These are phyloP conservation scores for Brassica carinata DNA, from an alignment of 345 rosid genomes.

Conservation along the genomic window DNA sequence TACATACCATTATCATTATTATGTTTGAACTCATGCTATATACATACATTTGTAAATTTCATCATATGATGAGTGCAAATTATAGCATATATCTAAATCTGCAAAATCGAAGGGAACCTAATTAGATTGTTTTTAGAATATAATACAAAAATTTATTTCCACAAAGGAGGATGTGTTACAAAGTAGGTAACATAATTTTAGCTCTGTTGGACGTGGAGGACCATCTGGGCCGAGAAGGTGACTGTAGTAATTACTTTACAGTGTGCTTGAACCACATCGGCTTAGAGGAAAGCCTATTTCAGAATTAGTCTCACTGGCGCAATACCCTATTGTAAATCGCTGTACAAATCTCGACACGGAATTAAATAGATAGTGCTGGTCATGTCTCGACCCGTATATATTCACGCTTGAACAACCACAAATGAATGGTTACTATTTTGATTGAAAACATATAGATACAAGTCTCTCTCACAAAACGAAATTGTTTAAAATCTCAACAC, in stretches of 20 bases:
- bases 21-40: constrained; percentile 17
- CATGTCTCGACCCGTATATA: background rate
- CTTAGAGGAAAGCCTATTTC: background rate
- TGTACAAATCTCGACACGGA: background rate
- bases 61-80: background rate
- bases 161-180: background rate
- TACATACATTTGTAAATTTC: background rate
- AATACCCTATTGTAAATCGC: background rate
- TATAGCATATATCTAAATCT: background rate
- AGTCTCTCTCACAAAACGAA: background rate
- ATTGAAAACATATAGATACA: background rate
- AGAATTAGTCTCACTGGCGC: background rate
- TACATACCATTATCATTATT: constrained; percentile 9
- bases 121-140: background rate
- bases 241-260: background rate
- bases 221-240: constrained; percentile 3
- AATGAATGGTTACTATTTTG: background rate
- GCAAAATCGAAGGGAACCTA: background rate
- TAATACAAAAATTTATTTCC: background rate
- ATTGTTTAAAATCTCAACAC: background rate
- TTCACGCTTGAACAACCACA: background rate
- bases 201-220: background rate
- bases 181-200: constrained; percentile 9
- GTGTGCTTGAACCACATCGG: background rate
- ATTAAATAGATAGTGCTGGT: background rate